Evolutionary conservation across 2,329 filamentous ascomycete species (phyloP).

Genomic region (Neofusicoccum ribis): DNA sequence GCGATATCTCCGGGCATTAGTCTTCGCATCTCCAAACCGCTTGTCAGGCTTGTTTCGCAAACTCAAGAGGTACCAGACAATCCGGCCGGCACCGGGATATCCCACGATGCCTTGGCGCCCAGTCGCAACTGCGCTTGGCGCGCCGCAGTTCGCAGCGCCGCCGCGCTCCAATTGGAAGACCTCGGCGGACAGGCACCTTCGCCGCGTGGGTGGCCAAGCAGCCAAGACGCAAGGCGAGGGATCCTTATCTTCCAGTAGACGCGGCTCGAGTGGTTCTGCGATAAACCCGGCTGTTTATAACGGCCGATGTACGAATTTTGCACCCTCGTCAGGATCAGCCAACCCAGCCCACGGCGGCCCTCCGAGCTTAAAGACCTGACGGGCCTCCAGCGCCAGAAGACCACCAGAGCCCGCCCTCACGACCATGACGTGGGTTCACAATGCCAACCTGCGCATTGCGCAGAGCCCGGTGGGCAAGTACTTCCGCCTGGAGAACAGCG

Average conservation of each 20-base stretch:
- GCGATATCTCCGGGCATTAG: slow-evolving; percentile 2
- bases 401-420: neutral
- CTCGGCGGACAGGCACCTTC: neutral
- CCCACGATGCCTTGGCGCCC: neutral
- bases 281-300: slow-evolving; percentile 10
- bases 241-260: neutral
- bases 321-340: neutral
- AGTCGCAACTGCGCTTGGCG: neutral
- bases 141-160: neutral
- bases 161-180: neutral
- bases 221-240: neutral
- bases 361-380: neutral
- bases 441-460: slow-evolving; percentile 35
- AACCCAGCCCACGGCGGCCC: neutral
- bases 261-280: neutral
- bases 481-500: slow-evolving; percentile 79
- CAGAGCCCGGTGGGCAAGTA: slow-evolving; percentile 38
- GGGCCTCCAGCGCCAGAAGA: neutral
- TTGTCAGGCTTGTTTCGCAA: neutral
- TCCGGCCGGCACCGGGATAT: slow-evolving; percentile 3
- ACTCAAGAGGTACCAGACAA: neutral
- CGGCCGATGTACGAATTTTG: slow-evolving; percentile 1
- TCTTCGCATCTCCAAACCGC: slow-evolving; percentile 4
- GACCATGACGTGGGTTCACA: slow-evolving; percentile 30
- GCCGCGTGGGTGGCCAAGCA: neutral